Base-by-base conservation (phyloP, 139 green algal species). In the Klebsormidium nitens region DNA sequence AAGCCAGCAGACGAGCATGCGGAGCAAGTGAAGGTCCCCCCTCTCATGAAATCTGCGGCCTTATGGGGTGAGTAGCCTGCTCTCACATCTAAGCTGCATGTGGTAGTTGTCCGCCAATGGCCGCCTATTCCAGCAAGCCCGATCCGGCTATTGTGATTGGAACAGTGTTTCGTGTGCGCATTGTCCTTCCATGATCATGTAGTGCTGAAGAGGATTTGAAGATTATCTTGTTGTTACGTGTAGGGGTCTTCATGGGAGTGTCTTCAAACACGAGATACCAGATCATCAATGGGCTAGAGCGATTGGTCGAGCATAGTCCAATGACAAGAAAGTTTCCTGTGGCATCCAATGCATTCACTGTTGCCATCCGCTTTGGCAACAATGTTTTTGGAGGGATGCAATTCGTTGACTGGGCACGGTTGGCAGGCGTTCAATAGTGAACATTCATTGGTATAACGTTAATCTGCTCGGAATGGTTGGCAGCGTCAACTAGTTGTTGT, bases 221-320 rank as follows among this genome's bases (percentile, higher is more conserved):
- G n/a, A n/a, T n/a, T n/a, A n/a, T n/a, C n/a, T n/a, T n/a, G n/a
- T n/a, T n/a, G n/a, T n/a, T n/a, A n/a, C n/a, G 8, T 14, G 29
- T 36, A 68, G 92, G 87, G 42, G 64, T 95, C 28, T 98, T 98
- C 86, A 98, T 98, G 93, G 91, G 89, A 35, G 62, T 92, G n/a
- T 96, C 89, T 4, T 91, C 88, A 40, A 97, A 97, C 82, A 59
- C 87, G 4, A 83, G 92, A 19, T 97, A 97, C 79, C 87, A 93
- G 85, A 28, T 72, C 2, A 39, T 81, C 19, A 78, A 77, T 35
- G 74, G 74, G 11, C 36, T 72, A 31, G 66, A 81, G 74, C 42
- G 68, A 3, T 32, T 78, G 50, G 42, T 81, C 8, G 74, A 81
- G 59, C 23, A 4, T 23, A 71, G 55, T 31, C 2, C 38, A 1